A percentile compares a stretch with the other conserved stretches of the same genome.
These are phyloP conservation scores for Calonectria pseudoreteaudii DNA, from an alignment of 2,329 filamentous ascomycete species.

Conservation along the genomic window DNA sequence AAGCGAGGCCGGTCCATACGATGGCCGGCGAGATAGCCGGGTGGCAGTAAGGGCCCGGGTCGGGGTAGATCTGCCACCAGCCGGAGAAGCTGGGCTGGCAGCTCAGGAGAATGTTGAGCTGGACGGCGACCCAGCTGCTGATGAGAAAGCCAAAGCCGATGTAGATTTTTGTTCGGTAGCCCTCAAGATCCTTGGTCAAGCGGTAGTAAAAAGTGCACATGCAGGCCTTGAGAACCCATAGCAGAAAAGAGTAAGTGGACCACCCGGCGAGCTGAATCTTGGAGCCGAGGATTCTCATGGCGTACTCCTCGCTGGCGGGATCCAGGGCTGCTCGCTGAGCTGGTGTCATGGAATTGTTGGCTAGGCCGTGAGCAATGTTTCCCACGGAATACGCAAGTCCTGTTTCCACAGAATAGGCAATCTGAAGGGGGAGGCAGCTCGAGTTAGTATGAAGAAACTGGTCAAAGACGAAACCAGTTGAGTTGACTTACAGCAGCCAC, in stretches of 20 bases:
- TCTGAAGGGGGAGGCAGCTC: constrained; percentile 45
- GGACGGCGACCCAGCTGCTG: constrained; percentile 60
- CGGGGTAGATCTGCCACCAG: constrained; percentile 70
- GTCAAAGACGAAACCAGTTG: not conserved
- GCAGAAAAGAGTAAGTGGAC: constrained; percentile 64
- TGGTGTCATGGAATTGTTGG: constrained; percentile 69
- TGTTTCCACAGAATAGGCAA: constrained; percentile 64
- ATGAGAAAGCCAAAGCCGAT: constrained; percentile 63
- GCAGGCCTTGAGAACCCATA: constrained; percentile 68
- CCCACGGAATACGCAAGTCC: constrained; percentile 63
- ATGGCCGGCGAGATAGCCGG: constrained; percentile 63
- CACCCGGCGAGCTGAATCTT: constrained; percentile 69
- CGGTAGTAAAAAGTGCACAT: constrained; percentile 68
- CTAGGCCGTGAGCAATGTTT: constrained; percentile 61
- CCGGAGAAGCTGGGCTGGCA: constrained; percentile 63
- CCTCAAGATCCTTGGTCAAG: constrained; percentile 58
- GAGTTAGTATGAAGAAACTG: not conserved
- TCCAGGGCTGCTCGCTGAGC: constrained; percentile 59
- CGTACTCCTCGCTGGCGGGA: constrained; percentile 58
- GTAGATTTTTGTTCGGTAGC: constrained; percentile 58
- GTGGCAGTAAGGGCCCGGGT: constrained; percentile 64
- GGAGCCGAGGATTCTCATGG: constrained; percentile 61
- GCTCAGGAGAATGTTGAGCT: constrained; percentile 62
- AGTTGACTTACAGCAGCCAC: constrained; percentile 59
- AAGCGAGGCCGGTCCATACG: constrained; percentile 62